Conservation (phyloP, 169 alveolate genomes). For the Cryptosporidium xiaoi region DNA sequence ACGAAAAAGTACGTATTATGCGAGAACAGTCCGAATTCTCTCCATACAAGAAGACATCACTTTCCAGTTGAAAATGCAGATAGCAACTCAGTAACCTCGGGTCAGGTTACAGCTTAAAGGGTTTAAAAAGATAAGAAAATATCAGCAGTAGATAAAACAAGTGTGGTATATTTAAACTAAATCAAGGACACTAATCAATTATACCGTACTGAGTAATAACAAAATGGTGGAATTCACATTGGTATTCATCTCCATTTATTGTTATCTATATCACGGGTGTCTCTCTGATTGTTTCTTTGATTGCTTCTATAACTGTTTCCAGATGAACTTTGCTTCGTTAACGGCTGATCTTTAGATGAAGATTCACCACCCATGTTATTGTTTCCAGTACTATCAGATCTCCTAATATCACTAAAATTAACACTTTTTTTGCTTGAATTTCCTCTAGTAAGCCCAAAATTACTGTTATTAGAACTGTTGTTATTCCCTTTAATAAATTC, state of each 20-base stretch:
- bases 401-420: slow-evolving; percentile 38
- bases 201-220: too few species aligned
- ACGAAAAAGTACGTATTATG: too few species aligned
- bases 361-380: neutral
- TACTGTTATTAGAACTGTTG: neutral
- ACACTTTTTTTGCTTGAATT: slow-evolving; percentile 17
- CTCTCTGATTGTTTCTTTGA: slow-evolving; percentile 39
- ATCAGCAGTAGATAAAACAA: too few species aligned
- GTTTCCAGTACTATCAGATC: slow-evolving; percentile 14
- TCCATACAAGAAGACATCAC: too few species aligned
- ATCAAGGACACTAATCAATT: too few species aligned
- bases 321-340: neutral
- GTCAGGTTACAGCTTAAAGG: too few species aligned
- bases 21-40: too few species aligned
- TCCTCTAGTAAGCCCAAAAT: slow-evolving; percentile 9
- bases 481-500: slow-evolving; percentile 29
- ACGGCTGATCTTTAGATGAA: neutral
- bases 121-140: too few species aligned
- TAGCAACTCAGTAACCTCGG: too few species aligned
- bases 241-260: slow-evolving; percentile 43
- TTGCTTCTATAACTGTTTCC: slow-evolving; percentile 14
- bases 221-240: too few species aligned
- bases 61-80: too few species aligned
- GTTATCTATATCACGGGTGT: slow-evolving; percentile 58
- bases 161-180: too few species aligned